Base-by-base conservation (phyloP, 2,329 filamentous ascomycete genomes). In the Pseudogymnoascus sp. region DNA sequence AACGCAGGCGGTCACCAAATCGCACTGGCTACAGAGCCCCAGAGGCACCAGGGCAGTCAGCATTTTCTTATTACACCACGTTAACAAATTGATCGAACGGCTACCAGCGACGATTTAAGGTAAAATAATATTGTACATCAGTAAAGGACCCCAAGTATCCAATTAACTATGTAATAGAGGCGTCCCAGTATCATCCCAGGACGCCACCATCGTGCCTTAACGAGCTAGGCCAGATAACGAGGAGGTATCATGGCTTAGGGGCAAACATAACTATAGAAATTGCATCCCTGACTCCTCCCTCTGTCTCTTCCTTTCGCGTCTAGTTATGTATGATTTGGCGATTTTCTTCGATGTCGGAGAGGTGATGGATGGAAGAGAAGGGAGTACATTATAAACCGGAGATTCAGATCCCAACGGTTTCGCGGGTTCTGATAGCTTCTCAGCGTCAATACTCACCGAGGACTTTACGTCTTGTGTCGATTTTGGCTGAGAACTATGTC, bases 281-380 rank as follows among this genome's bases (percentile, higher is more conserved):
- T 55, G 16, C 28, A 21, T 14, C 11, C 5, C 49, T 16, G 23
- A 55, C 28, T 35, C 12, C 21, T n/a, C 25, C 49, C 9, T 33
- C 28, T 16, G n/a, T 28, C 21, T 55, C 28, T 55, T 55, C 16
- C 49, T 55, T 55, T 55, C 49, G 33, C 49, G 49, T 33, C 49
- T 55, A 33, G 49, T 33, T 55, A 55, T 18, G 11, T 18, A 55
- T 14, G 28, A 33, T 35, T 35, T 33, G n/a, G 28, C 28, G 49
- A 55, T 33, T 55, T 55, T 55, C 28, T 8, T 55, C 16, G 49
- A 18, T 33, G 49, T 55, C 16, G 49, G 49, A 18, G 49, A 55
- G 9, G 49, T 55, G 49, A n/a, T 55, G 28, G 28, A 55, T 21
- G 49, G 49, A 35, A 55, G 49, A 33, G 49, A 55, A 55, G 49